phyloP scores from a whole-genome alignment of 1,139 yeast species.

The Suhomyces yuchorum region DNA sequence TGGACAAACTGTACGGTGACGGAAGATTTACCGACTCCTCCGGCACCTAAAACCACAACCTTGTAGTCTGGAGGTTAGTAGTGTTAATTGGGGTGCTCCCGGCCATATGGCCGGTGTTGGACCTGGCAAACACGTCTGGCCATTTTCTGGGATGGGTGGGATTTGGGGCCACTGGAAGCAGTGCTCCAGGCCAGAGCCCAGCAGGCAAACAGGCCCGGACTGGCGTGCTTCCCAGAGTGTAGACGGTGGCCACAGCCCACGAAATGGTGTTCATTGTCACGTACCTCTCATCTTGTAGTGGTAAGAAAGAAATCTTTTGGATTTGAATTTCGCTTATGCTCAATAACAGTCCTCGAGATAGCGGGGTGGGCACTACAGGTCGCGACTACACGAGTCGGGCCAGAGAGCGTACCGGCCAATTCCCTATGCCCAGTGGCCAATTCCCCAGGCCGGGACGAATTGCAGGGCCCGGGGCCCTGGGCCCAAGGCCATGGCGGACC shows the following conservation, averaged over 20 bases:
- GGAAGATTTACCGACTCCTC: conserved; percentile 56
- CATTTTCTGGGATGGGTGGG: neutral
- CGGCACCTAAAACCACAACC: conserved; percentile 54
- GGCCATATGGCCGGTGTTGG: neutral
- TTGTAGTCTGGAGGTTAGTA: conserved; percentile 34
- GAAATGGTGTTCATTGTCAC: conserved; percentile 9
- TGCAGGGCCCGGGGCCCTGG: neutral
- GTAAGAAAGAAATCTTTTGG: conserved; percentile 4
- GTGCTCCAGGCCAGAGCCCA: neutral
- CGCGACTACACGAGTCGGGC: neutral
- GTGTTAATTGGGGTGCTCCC: neutral
- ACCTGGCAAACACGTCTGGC: conserved; percentile 2
- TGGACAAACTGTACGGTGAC: conserved; percentile 55
- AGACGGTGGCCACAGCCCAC: neutral
- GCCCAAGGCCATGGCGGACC: neutral
- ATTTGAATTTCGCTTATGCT: conserved; percentile 13
- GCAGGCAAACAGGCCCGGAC: neutral
- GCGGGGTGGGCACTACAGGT: conserved; percentile 9
- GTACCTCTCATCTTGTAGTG: conserved; percentile 23
- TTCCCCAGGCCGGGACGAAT: neutral
- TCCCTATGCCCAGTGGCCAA: no score
- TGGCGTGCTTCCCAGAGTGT: neutral
- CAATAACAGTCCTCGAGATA: conserved; percentile 8
- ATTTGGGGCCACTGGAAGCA: no score
- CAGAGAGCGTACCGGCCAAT: no score